phyloP scores from a whole-genome alignment of 768 basidiomycete genomes.

The Boletus pseudo-olivaceus region DNA sequence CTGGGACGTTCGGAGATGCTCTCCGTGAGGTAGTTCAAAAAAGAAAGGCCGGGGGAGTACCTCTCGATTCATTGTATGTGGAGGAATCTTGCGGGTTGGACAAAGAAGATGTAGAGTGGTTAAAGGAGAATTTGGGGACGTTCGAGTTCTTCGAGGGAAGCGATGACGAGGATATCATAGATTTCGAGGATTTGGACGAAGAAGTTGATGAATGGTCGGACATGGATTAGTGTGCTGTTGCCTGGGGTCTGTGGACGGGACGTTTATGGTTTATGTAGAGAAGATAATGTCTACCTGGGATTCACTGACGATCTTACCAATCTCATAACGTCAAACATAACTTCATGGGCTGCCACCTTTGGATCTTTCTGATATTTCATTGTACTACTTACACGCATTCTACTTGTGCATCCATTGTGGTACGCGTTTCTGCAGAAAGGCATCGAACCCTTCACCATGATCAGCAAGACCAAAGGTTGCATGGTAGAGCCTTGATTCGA shows the following conservation, averaged over 20 bases:
- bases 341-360: background rate
- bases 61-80: constrained; percentile 46
- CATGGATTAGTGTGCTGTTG: background rate
- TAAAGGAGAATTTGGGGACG: constrained; percentile 45
- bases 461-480: constrained; percentile 47
- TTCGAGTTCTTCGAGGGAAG: constrained; percentile 60
- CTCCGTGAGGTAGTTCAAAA: constrained; percentile 45
- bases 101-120: constrained; percentile 46
- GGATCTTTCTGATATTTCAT: background rate
- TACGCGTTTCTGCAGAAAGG: constrained; percentile 46
- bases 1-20: constrained; percentile 38
- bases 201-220: constrained; percentile 18
- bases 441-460: constrained; percentile 45
- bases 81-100: constrained; percentile 43
- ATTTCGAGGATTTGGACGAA: constrained; percentile 22
- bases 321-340: background rate
- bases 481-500: constrained; percentile 50
- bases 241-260: background rate
- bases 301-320: too few relatives aligned
- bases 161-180: constrained; percentile 38
- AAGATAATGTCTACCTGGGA: background rate
- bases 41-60: constrained; percentile 40
- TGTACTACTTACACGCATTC: background rate
- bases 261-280: background rate
- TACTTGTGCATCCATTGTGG: constrained; percentile 43